Evolutionary conservation across 768 basidiomycete species (phyloP), one percentile per base, ranked within the genome.

Genomic region (Gymnopilus dilepis): DNA sequence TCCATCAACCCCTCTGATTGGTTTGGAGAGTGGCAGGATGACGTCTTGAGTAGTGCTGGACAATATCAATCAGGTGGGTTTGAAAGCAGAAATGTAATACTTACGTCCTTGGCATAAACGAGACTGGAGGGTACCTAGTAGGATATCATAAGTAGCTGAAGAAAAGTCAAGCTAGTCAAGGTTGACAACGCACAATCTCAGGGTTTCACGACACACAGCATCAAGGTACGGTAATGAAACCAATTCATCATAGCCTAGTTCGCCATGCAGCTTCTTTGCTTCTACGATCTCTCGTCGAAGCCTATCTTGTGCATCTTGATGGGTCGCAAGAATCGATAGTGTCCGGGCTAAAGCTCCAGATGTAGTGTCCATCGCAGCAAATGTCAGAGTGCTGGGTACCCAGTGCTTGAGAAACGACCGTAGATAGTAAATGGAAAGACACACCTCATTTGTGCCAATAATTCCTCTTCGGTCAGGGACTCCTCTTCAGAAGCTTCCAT

Each of bases 1-100:
- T 1, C 82, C 83, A 1, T 74, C 69, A 13, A 69, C 61, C 4
- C 77, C 77, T 24, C 50, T 72, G 53, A 83, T 72, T 4, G 83
- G 79, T 26, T 68, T 71, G 5, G 80, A 26, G 70, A 70, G 42
- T 70, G 70, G 19, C 68, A 74, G 24, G 75, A 61, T 37, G 69
- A 59, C 15, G 8, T 41, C 40, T 41, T 41, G 40, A 41, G 40
- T 41, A 6, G 40, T 41, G 15, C 19, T 41, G 40, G 15, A 17
- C 17, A 7, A 41, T 17, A n/a, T n/a, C 15, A 5, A 41, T 41
- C 6, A 41, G 40, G 40, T 41, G 9, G 15, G 6, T 13, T 7
- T 4, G 4, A 15, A 4, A 4, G 4, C 40, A 21, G 31, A 24
- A 7, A 12, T 24, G 12, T 38, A 4, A 12, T n/a, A 56, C 67